phyloP scores from a whole-genome alignment of 805 yeast genomes.

The Groenewaldozyma tartarivorans region DNA sequence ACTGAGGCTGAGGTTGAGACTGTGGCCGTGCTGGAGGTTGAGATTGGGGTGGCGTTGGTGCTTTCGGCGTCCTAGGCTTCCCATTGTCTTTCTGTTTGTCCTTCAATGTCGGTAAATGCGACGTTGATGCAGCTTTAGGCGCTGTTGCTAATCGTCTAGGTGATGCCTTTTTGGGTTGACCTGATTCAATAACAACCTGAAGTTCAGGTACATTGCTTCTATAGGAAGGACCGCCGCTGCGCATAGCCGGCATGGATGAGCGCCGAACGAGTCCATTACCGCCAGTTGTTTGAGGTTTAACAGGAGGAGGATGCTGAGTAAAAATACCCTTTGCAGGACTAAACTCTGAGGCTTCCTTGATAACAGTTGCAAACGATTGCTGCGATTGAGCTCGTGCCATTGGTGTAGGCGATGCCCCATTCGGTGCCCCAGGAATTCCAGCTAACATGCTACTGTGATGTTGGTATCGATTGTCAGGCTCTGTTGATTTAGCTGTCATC shows the following conservation, averaged over 20 bases:
- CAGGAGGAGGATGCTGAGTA: not conserved
- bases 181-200: not conserved
- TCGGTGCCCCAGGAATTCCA: not conserved
- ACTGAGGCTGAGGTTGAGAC: too few relatives aligned
- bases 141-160: not conserved
- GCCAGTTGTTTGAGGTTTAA: too few relatives aligned
- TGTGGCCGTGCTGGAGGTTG: too few relatives aligned
- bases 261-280: too few relatives aligned
- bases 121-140: too few relatives aligned
- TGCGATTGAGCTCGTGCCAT: not conserved
- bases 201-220: not conserved
- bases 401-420: not conserved
- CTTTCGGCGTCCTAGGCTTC: too few relatives aligned
- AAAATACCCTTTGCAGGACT: not conserved
- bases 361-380: too few relatives aligned
- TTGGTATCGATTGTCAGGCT: not conserved
- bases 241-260: too few relatives aligned
- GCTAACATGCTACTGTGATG: not conserved
- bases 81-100: too few relatives aligned
- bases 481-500: not conserved
- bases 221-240: too few relatives aligned
- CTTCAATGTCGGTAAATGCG: too few relatives aligned
- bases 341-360: not conserved
- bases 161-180: not conserved
- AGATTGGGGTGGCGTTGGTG: too few relatives aligned